Conservation (phyloP, 2,329 filamentous ascomycete species). For the Pestalotiopsis fici region DNA sequence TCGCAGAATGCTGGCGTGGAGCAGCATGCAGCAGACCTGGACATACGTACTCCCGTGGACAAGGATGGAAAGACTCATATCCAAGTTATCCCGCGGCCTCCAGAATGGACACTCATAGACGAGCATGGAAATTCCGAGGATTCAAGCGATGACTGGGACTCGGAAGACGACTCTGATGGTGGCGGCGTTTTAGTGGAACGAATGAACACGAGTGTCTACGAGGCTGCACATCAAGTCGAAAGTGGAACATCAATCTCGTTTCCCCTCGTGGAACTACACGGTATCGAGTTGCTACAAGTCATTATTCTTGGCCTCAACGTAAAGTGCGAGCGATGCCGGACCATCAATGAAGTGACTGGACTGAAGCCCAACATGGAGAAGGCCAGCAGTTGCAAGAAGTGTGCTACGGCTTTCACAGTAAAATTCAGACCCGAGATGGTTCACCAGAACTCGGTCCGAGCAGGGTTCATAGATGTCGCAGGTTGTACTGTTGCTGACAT, state of each 20-base stretch:
- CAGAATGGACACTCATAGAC: conserved; percentile 66
- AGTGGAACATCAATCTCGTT: conserved; percentile 78
- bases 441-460: conserved; percentile 71
- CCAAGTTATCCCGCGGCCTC: conserved; percentile 72
- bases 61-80: conserved; percentile 63
- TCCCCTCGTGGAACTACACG: conserved; percentile 73
- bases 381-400: conserved; percentile 58
- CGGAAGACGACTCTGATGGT: conserved; percentile 47
- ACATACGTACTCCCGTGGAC: conserved; percentile 17
- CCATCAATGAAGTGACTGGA: conserved; percentile 67
- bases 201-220: conserved; percentile 20
- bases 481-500: conserved; percentile 76
- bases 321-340: conserved; percentile 80
- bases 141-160: conserved; percentile 41
- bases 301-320: conserved; percentile 67
- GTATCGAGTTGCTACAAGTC: conserved; percentile 75
- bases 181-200: conserved; percentile 41
- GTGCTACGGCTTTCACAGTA: conserved; percentile 51
- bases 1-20: background rate
- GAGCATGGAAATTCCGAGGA: conserved; percentile 45
- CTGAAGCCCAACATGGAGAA: conserved; percentile 59
- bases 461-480: conserved; percentile 76
- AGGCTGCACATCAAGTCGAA: conserved; percentile 49
- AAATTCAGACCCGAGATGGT: conserved; percentile 69
- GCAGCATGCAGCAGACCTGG: conserved; percentile 14